Evolutionary conservation across 345 rosid species (phyloP), one percentile per base, ranked within the genome.

Genomic region (Trapa incisa): DNA sequence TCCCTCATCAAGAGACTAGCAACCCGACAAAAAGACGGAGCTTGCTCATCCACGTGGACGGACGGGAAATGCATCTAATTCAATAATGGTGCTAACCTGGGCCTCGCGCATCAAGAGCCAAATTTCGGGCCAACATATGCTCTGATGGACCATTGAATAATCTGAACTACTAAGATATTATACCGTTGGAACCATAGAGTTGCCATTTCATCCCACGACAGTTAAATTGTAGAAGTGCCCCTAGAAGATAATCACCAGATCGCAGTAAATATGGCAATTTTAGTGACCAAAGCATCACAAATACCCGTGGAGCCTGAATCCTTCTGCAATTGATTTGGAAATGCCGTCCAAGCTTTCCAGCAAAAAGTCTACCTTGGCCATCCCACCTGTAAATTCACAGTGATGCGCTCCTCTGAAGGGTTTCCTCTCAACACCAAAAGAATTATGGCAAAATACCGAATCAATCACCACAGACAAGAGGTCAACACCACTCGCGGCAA

Each of bases 401-500:
- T 52, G 57, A 52, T 2, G 61, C 61, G 8, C 2, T 57, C 37
- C 29, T 57, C 9, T 57, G 15, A 48, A 14, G 53, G 53, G 53
- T 37, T 57, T 57, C 57, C 57, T 52, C 29, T 29, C 22, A 8
- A 4, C 22, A 17, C 29, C 29, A 52, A 4, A 52, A 5, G 29
- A 52, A 48, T 48, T 50, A 5, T 47, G 53, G 3, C 16, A 52
- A 17, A 6, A 22, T 6, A 45, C 10, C 2, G 22, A 29, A 5
- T 53, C 14, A 47, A 22, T 22, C 29, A 22, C 29, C 29, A 22
- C 29, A 22, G 29, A 22, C 29, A 22, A 22, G 29, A 17, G 10
- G 56, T 73, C 84, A 91, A 61, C 74, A 72, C 95, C 97, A 81
- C 57, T 85, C 91, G 67, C 91, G 86, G 77, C 97, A 94, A 65